Evolutionary conservation across 148 eudicot species (phyloP), one percentile per base, ranked within the genome.

Genomic region (Agrostemma githago): DNA sequence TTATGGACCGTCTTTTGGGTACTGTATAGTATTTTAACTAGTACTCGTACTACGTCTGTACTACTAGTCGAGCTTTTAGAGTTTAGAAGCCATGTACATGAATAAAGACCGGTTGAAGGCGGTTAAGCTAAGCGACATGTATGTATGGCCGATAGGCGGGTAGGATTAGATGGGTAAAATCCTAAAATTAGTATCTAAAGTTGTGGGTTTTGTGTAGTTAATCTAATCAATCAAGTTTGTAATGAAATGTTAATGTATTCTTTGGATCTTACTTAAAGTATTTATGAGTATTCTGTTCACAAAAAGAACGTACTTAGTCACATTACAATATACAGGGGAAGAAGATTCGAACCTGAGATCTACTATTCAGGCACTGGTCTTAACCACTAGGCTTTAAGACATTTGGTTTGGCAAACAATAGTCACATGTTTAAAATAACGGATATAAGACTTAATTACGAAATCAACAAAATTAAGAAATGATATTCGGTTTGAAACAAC

Each of bases 21-120:
- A 40, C 51, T 80, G 79, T 76, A 80, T 65, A 76, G 56, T 51
- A 14, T 51, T 51, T 26, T 26, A 26, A 26, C 34, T 26, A 26
- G 34, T 26, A 26, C 34, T 26, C 1, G n/a, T n/a, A n/a, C n/a
- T n/a, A n/a, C 10, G 76, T 75, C 56, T 72, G 48, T 66, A 58
- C 38, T 57, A 66, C 53, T 34, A 46, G 46, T 54, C 44, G 41
- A 65, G 69, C 64, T 10, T 10, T 51, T 51, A 51, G 56, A 51
- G 14, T 59, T 80, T 54, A 66, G 76, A 71, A 71, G 76, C 62
- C 66, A 59, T 76, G 76, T 66, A 80, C 73, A 75, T 76, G 57
- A 75, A 65, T 71, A 75, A 79, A 8, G 1, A 37, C 38, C 43
- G 59, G 69, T 56, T 21, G 58, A 67, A 67, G 81, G 40, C 62